Evolutionary conservation across 148 eudicot genomes (phyloP).

Genomic region (Spergularia bocconei): DNA sequence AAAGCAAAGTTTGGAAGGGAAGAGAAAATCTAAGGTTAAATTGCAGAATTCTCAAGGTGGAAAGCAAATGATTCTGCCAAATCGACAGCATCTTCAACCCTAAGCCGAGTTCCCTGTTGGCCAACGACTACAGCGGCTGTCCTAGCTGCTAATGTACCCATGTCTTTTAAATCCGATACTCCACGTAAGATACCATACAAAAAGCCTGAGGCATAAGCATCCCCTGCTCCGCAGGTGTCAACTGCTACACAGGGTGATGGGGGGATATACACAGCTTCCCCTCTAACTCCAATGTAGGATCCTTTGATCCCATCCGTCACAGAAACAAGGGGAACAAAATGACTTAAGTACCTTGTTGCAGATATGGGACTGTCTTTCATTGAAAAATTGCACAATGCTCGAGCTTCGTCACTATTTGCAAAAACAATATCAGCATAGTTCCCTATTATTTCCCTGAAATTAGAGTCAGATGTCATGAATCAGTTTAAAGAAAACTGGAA

Average conservation of each 20-base stretch:
- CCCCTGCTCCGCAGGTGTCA: slow-evolving; percentile 98
- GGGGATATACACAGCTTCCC: slow-evolving; percentile 84
- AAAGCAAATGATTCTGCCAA: slow-evolving; percentile 61
- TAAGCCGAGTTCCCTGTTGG: slow-evolving; percentile 90
- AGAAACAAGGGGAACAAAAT: slow-evolving; percentile 85
- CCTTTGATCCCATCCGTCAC: slow-evolving; percentile 92
- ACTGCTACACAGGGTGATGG: slow-evolving; percentile 83
- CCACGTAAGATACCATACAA: slow-evolving; percentile 71
- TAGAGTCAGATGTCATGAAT: neutral
- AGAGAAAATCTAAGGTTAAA: slow-evolving; percentile 30
- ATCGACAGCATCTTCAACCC: slow-evolving; percentile 74
- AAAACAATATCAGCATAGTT: slow-evolving; percentile 80
- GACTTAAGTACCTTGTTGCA: slow-evolving; percentile 87
- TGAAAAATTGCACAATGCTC: slow-evolving; percentile 80
- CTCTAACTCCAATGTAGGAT: slow-evolving; percentile 84
- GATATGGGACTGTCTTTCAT: slow-evolving; percentile 61
- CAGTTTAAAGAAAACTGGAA: neutral
- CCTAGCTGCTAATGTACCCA: slow-evolving; percentile 78
- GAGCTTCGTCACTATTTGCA: slow-evolving; percentile 89
- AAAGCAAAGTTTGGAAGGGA: neutral
- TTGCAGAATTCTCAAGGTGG: slow-evolving; percentile 39
- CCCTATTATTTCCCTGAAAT: slow-evolving; percentile 87
- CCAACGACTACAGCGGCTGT: slow-evolving; percentile 91
- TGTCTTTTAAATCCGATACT: slow-evolving; percentile 64
- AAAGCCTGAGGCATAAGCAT: slow-evolving; percentile 88